Percentiles rank a stretch among this genome's conserved stretches.
Evolutionary conservation across 257 asterid genomes (phyloP).

Genomic region (Solanum raphanifolium): DNA sequence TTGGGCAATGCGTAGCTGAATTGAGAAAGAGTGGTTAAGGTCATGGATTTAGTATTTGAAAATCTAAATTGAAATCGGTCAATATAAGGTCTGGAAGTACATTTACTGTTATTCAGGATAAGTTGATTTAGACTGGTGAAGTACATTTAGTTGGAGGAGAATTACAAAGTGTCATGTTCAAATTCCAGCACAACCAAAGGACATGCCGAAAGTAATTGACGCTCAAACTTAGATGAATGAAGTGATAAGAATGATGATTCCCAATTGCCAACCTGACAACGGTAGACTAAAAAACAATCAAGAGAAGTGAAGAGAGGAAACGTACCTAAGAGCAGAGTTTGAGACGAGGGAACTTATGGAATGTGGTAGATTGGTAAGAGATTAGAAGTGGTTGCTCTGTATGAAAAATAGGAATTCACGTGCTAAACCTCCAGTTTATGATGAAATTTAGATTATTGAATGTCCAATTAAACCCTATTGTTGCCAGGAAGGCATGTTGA

Average conservation of each 20-base stretch:
- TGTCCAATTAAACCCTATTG: background rate
- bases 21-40: background rate
- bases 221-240: background rate
- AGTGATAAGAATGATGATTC: background rate
- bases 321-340: background rate
- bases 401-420: background rate
- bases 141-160: background rate
- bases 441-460: background rate
- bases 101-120: background rate
- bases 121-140: background rate
- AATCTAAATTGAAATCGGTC: background rate
- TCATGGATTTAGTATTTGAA: background rate
- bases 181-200: background rate
- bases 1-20: background rate
- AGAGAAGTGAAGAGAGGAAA: background rate
- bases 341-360: background rate
- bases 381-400: background rate
- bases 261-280: background rate
- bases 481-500: background rate
- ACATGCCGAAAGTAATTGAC: background rate
- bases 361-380: background rate
- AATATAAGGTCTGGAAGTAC: background rate
- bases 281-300: background rate
- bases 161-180: background rate
- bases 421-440: background rate